Evolutionary conservation across 805 yeast species (phyloP), one percentile per base, ranked within the genome.

Genomic region (Yarrowia yakushimensis): DNA sequence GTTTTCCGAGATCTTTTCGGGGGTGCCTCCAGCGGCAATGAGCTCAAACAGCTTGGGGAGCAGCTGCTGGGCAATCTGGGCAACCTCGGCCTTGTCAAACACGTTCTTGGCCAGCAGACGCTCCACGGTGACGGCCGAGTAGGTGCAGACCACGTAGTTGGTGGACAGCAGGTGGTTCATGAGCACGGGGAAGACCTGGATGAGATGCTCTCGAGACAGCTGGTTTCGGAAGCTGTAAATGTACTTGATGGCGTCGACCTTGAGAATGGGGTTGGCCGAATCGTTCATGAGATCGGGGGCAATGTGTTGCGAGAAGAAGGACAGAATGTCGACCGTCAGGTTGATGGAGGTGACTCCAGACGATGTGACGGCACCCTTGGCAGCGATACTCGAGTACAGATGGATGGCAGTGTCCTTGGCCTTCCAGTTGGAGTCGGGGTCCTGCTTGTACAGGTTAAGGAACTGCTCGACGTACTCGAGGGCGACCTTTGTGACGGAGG

Each of bases 1-100:
- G 73, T 94, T 94, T 71, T 94, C 98, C 0, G 97, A 91, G 59
- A 96, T 77, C 71, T 91, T 93, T 72, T 91, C 97, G 0, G 98
- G 97, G 0, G 90, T 76, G 2, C 77, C 72, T 18, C 62, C 65
- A 1, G 64, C 67, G 64, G 82, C 82, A 50, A 93, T 86, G 52
- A 90, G 78, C 36, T 80, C 76, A 68, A 94, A 87, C 46, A 93
- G 77, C 64, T 82, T 85, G 36, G 80, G 80, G 57, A 93, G 76
- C 45, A 93, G 74, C 27, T 83, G 83, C 65, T 83, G 80, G 1
- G 83, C 79, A 60, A 86, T 80, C 63, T 73, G 77, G 31, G 83
- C 80, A 22, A 96, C 78, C 73, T 94, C 99, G 10, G 72, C 69
- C 71, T 90, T 90, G 68, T 78, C 80, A 71, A 94, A 91, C 64